Conservation (phyloP, 257 asterid species). For the Lycium ferocissimum region DNA sequence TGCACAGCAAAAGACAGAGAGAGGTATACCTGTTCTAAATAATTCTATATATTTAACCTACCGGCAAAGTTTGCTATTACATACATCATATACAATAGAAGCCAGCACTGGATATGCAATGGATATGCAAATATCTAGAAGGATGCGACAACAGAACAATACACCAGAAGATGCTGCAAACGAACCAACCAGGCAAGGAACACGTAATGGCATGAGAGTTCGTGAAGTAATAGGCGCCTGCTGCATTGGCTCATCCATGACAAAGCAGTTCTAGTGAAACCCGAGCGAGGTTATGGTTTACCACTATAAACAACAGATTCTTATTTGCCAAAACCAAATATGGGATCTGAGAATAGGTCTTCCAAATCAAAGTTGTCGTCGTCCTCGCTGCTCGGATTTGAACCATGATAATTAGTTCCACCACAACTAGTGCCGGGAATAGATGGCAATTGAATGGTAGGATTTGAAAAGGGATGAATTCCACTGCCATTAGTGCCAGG, state of each 20-base stretch:
- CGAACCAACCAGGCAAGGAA: not conserved
- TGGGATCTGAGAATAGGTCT: constrained; percentile 17
- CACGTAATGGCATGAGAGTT: not conserved
- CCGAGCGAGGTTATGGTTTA: not conserved
- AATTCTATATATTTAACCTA: not conserved
- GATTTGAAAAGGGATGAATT: too few relatives aligned
- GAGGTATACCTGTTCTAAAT: too few relatives aligned
- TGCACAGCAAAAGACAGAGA: too few relatives aligned
- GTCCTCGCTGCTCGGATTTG: not conserved
- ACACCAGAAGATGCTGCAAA: not conserved
- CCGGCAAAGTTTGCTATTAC: not conserved
- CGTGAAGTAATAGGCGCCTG: constrained; percentile 14
- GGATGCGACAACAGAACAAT: not conserved
- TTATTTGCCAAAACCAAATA: not conserved
- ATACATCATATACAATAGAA: not conserved
- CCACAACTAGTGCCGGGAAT: not conserved
- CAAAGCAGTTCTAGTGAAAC: constrained; percentile 9
- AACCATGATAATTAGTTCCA: not conserved
- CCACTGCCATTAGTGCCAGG: too few relatives aligned
- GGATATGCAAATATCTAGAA: not conserved
- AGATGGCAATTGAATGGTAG: not conserved
- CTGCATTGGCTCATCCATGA: not conserved
- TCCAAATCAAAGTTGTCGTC: not conserved
- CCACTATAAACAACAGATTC: not conserved
- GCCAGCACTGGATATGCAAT: not conserved